Evolutionary conservation across 2,329 filamentous ascomycete species (phyloP).

Genomic region (Fusarium sp.): DNA sequence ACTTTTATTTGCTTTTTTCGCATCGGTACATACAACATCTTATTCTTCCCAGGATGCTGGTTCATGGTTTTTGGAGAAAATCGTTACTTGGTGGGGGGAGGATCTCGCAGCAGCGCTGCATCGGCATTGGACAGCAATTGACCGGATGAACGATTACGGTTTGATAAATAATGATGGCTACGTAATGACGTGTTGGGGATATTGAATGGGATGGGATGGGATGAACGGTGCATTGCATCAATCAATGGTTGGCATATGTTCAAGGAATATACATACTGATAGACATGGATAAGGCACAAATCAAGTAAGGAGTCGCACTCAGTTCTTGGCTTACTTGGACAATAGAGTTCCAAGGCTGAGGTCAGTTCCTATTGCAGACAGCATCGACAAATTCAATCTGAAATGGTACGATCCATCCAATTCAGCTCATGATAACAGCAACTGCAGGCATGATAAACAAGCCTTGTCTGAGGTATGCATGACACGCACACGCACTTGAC

Average conservation of each 20-base stretch:
- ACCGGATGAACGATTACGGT: slow-evolving; percentile 41
- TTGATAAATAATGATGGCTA: slow-evolving; percentile 37
- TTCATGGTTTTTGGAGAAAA: slow-evolving; percentile 19
- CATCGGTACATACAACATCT: slow-evolving; percentile 7
- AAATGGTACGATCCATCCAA: background rate
- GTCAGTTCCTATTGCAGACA: background rate
- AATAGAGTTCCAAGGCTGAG: background rate
- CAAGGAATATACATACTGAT: slow-evolving; percentile 11
- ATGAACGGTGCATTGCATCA: slow-evolving; percentile 10
- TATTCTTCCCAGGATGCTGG: slow-evolving; percentile 14
- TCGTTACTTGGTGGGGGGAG: slow-evolving; percentile 8
- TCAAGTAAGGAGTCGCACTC: slow-evolving; percentile 8
- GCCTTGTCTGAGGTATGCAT: slow-evolving; percentile 2
- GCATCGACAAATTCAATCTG: slow-evolving; percentile 1
- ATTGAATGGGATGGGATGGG: background rate
- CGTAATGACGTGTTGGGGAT: slow-evolving; percentile 28
- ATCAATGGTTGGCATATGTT: slow-evolving; percentile 3
- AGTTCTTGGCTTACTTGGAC: background rate
- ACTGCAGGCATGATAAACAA: background rate
- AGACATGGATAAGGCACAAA: slow-evolving; percentile 17
- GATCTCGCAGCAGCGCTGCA: slow-evolving; percentile 31
- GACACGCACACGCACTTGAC: background rate
- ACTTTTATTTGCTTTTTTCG: slow-evolving; percentile 24
- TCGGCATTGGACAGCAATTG: background rate
- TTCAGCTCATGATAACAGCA: background rate